Conservation (phyloP, 805 yeast species). For the Pichia nakasei region DNA sequence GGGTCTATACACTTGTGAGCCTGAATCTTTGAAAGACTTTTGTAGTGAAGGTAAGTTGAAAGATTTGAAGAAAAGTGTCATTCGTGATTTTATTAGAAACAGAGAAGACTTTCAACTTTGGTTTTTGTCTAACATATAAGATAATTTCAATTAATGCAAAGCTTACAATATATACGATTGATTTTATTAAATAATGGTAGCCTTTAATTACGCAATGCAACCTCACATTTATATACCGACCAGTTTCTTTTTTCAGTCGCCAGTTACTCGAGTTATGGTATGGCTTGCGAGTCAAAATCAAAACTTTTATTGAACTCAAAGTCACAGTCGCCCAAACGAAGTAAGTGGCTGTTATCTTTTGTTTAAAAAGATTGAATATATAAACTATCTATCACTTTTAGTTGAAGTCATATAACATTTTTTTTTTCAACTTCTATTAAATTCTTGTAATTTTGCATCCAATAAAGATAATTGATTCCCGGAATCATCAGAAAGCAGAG, state of each 20-base stretch:
- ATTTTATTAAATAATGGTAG: too few relatives aligned
- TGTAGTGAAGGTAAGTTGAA: constrained; percentile 75
- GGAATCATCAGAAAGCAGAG: neutral
- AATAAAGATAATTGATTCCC: constrained; percentile 5
- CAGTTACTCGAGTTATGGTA: too few relatives aligned
- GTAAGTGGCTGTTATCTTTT: too few relatives aligned
- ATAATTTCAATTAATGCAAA: too few relatives aligned
- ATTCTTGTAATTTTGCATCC: constrained; percentile 3
- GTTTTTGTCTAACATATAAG: constrained; percentile 25
- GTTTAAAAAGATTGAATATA: neutral
- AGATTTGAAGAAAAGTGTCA: constrained; percentile 47
- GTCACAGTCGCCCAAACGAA: too few relatives aligned
- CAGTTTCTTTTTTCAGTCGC: too few relatives aligned
- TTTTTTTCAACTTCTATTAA: constrained; percentile 1
- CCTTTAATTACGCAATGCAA: too few relatives aligned
- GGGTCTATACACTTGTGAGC: constrained; percentile 76
- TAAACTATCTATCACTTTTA: neutral
- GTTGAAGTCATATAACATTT: neutral
- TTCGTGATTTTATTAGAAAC: constrained; percentile 4
- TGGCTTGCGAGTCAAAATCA: too few relatives aligned
- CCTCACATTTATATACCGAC: too few relatives aligned
- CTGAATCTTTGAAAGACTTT: constrained; percentile 66
- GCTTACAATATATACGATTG: too few relatives aligned
- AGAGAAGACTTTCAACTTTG: constrained; percentile 52
- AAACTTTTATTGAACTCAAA: too few relatives aligned